A percentile compares a stretch with the other conserved stretches of the same genome.
Evolutionary conservation across 2,329 filamentous ascomycete genomes (phyloP).

Genomic region (Tolypocladium nubicola): DNA sequence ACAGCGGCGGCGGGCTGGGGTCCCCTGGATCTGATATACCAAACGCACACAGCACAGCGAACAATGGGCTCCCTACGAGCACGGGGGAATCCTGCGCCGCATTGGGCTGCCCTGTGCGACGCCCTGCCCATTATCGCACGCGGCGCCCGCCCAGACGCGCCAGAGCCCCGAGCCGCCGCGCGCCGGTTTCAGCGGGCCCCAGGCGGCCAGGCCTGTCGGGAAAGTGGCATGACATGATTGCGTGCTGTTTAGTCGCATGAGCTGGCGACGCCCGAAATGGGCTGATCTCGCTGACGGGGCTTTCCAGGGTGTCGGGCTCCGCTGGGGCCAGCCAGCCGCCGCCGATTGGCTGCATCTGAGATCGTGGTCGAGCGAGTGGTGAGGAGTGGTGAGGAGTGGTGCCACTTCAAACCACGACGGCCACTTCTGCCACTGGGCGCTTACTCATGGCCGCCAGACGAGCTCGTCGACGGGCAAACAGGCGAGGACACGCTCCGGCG

Average conservation of each 20-base stretch:
- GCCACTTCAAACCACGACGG: neutral
- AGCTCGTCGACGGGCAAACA: no score
- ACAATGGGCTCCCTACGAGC: no score
- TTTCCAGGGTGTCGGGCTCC: slow-evolving; percentile 1
- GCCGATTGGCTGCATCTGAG: slow-evolving; percentile 4
- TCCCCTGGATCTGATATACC: neutral
- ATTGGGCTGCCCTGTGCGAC: no score
- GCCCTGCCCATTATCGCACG: neutral
- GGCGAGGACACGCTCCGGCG: no score
- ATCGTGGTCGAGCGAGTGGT: neutral
- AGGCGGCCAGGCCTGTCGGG: neutral
- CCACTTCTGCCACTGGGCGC: neutral
- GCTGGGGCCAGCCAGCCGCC: neutral
- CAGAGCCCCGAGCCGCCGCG: neutral
- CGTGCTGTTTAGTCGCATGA: slow-evolving; percentile 15
- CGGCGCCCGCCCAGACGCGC: neutral
- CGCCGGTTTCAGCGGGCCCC: neutral
- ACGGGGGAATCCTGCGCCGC: no score
- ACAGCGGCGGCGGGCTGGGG: neutral
- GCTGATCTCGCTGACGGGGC: slow-evolving; percentile 18
- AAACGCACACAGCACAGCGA: no score
- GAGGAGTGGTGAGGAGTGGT: slow-evolving; percentile 1
- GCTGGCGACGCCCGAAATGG: slow-evolving; percentile 23
- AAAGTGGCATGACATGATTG: slow-evolving; percentile 26
- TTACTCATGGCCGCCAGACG: no score